Evolutionary conservation across 2,329 filamentous ascomycete species (phyloP), one percentile per base, ranked within the genome.

Genomic region (Calonectria hongkongensis): DNA sequence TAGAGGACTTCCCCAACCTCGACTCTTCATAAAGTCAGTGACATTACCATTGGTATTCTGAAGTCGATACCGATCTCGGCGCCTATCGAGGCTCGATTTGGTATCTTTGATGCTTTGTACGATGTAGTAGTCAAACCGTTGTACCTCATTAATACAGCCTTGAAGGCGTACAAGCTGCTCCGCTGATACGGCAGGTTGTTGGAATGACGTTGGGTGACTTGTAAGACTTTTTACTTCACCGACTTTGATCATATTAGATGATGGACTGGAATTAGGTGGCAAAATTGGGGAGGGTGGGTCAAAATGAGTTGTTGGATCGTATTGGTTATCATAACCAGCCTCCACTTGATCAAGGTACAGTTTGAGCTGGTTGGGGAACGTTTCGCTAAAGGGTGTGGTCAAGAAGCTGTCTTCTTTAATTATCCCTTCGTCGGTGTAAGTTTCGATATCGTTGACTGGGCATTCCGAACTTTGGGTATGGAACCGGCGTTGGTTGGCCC

Each of bases 1-100:
- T 6, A 82, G 65, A 0, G 78, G 76, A 30, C 80, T 82, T 8
- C 77, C 73, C 6, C 72, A 54, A 2, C 80, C 77, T 2, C 36
- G 62, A 56, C 75, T 81, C 54, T 74, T 77, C 77, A 78, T 78
- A 13, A 79, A 28, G 0, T 5, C 12, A 0, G 66, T 47, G 0
- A 64, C 36, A 15, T 70, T 65, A 25, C 36, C 72, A 7, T 41
- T 21, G 1, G 58, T 16, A 1, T 50, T 30, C 3, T 21, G 28
- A 33, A 50, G 9, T 8, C 33, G n/a, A 41, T 68, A 50, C 12
- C 74, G 65, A 15, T 60, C 68, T 12, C 67, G 43, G 15, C 73
- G 70, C 5, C 74, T 39, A 36, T 71, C 73, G 0, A 70, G 54
- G 7, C 47, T 25, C 25, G 50, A 28, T 5, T 62, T 54, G 13